Conservation (phyloP, 2,329 filamentous ascomycete species). For the Daldinia sp. region DNA sequence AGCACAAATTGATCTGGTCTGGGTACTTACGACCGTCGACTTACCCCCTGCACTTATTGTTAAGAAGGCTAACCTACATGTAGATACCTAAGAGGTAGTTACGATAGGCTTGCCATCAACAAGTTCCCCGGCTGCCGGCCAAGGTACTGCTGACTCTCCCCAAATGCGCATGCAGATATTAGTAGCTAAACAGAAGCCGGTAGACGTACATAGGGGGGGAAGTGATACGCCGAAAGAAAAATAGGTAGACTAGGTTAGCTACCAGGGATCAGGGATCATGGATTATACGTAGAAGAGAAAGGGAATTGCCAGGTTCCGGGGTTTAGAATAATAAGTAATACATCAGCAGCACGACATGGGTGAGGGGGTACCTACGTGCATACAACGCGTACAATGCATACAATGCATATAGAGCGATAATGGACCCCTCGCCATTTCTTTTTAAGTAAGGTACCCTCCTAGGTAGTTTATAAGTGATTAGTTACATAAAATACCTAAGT, state of each 20-base stretch:
- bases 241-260: background rate
- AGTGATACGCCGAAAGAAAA: constrained; percentile 22
- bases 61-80: constrained; percentile 13
- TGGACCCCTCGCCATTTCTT: background rate
- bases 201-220: constrained; percentile 8
- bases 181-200: background rate
- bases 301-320: constrained; percentile 29
- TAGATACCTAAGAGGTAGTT: constrained; percentile 15
- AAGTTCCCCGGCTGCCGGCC: constrained; percentile 30
- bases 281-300: constrained; percentile 29
- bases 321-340: constrained; percentile 19
- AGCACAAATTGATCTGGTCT: background rate
- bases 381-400: background rate
- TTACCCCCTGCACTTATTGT: constrained; percentile 20
- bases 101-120: constrained; percentile 24
- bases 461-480: background rate
- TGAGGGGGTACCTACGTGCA: background rate
- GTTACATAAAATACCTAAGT: background rate
- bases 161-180: constrained; percentile 9
- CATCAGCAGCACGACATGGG: background rate
- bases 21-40: constrained; percentile 15
- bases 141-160: constrained; percentile 24
- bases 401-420: background rate
- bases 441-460: background rate
- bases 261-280: constrained; percentile 31